Evolutionary conservation across 306 rosid genomes (phyloP), one percentile per base, ranked within the genome.

Genomic region (Sesbania bispinosa): DNA sequence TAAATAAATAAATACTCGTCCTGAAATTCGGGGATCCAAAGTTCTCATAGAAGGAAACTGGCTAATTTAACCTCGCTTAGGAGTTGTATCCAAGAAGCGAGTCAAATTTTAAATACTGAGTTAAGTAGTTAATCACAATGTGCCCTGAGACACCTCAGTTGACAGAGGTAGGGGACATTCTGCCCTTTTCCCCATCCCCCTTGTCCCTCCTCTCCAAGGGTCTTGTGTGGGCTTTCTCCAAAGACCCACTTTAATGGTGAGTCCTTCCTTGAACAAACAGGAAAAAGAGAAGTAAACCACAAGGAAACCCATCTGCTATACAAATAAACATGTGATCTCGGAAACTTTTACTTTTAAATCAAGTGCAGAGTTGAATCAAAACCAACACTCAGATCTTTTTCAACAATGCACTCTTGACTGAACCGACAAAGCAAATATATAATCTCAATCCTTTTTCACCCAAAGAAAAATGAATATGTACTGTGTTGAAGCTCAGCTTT

Each of bases 11-110:
- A n/a, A n/a, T n/a, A n/a, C n/a, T 18, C 45, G 8, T 41, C 60
- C 55, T 18, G 50, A 74, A 64, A n/a, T 39, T 36, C 6, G 0
- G 36, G 68, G 46, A 80, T 75, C 65, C 80, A n/a, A 69, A 38
- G 59, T 39, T 38, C 51, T 4, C 26, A 35, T 3, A 48, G 39
- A n/a, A n/a, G n/a, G n/a, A n/a, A n/a, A n/a, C n/a, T n/a, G n/a
- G n/a, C n/a, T n/a, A n/a, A n/a, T n/a, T n/a, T n/a, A n/a, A n/a
- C n/a, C n/a, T n/a, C n/a, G n/a, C n/a, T n/a, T n/a, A n/a, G n/a
- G n/a, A n/a, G n/a, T n/a, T n/a, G n/a, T n/a, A n/a, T n/a, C n/a
- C n/a, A n/a, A n/a, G n/a, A n/a, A n/a, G n/a, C n/a, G n/a, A n/a
- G n/a, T n/a, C n/a, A n/a, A n/a, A n/a, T n/a, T n/a, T n/a, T n/a